These are phyloP conservation scores for Cichorium intybus DNA, from an alignment of 140 eudicot genomes.

Conservation along the genomic window DNA sequence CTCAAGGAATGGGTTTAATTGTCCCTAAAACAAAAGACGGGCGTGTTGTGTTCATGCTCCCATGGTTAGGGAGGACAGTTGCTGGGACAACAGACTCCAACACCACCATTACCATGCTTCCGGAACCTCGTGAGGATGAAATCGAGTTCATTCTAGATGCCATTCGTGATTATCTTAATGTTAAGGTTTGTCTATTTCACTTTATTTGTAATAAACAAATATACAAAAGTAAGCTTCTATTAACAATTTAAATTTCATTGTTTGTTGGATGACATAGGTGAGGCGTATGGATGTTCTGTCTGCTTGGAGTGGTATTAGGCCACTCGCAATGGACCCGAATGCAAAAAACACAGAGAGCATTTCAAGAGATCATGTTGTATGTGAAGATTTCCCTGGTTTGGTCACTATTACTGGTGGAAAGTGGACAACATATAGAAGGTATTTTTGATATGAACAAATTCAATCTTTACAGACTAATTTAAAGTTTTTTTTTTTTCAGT, in stretches of 20 bases:
- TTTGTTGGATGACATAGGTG: conserved; percentile 39
- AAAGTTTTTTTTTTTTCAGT: conserved; percentile 59
- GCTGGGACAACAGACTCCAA: conserved; percentile 97
- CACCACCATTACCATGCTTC: conserved; percentile 89
- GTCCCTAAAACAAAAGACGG: conserved; percentile 99
- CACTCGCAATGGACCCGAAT: conserved; percentile 64
- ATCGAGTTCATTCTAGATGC: conserved; percentile 91
- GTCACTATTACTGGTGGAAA: conserved; percentile 86
- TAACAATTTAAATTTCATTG: conserved; percentile 1
- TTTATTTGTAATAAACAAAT: not conserved
- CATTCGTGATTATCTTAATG: conserved; percentile 69
- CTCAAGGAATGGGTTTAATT: conserved; percentile 97
- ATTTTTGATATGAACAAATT: too few relatives aligned
- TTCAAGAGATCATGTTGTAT: conserved; percentile 78
- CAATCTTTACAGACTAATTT: too few relatives aligned
- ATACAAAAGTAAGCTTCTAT: conserved; percentile 29
- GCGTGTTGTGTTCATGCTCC: conserved; percentile 97
- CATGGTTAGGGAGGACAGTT: conserved; percentile 97
- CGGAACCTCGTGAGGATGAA: conserved; percentile 98
- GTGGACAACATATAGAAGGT: conserved; percentile 85
- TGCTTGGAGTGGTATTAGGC: conserved; percentile 97
- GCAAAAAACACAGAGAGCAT: conserved; percentile 79
- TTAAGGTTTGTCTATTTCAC: conserved; percentile 49
- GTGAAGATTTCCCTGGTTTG: conserved; percentile 72
- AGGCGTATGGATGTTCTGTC: conserved; percentile 88